Percentiles rank a stretch among this genome's conserved stretches.
Evolutionary conservation across 2,329 filamentous ascomycete genomes (phyloP).

Genomic region (Ilyonectria mors-panacis): DNA sequence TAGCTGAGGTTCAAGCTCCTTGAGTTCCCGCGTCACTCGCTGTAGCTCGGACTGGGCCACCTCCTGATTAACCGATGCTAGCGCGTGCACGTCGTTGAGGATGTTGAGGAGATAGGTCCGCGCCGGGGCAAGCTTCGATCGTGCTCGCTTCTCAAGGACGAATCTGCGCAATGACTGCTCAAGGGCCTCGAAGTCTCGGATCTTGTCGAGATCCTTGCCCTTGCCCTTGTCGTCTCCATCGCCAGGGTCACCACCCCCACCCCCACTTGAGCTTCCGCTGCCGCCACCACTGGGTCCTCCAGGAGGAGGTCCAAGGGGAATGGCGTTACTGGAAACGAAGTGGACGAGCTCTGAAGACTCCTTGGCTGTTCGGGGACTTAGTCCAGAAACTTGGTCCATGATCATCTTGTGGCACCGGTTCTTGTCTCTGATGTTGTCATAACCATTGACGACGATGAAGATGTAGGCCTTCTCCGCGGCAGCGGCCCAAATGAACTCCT

Average conservation of each 20-base stretch:
- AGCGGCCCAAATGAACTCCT: constrained; percentile 96
- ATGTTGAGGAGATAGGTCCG: constrained; percentile 97
- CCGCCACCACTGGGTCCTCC: constrained; percentile 69
- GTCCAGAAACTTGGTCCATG: constrained; percentile 85
- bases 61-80: constrained; percentile 90
- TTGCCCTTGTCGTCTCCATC: constrained; percentile 78
- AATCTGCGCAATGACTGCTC: constrained; percentile 93
- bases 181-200: constrained; percentile 89
- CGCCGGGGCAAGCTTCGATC: constrained; percentile 95
- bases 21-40: constrained; percentile 84
- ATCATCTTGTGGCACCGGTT: constrained; percentile 93
- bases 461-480: constrained; percentile 98
- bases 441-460: constrained; percentile 98
- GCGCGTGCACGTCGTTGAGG: constrained; percentile 85
- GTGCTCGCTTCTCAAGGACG: constrained; percentile 93
- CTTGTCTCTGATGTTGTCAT: constrained; percentile 94
- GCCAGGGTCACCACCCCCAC: constrained; percentile 68
- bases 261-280: constrained; percentile 68
- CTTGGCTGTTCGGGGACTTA: constrained; percentile 95
- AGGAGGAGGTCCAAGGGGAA: constrained; percentile 78
- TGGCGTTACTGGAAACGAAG: constrained; percentile 97
- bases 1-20: constrained; percentile 86
- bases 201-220: constrained; percentile 89
- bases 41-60: constrained; percentile 89
- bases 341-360: constrained; percentile 94